A percentile compares a stretch with the other conserved stretches of the same genome.
phyloP scores from a whole-genome alignment of 257 asterid genomes.

The Jaltomata sinuosa region DNA sequence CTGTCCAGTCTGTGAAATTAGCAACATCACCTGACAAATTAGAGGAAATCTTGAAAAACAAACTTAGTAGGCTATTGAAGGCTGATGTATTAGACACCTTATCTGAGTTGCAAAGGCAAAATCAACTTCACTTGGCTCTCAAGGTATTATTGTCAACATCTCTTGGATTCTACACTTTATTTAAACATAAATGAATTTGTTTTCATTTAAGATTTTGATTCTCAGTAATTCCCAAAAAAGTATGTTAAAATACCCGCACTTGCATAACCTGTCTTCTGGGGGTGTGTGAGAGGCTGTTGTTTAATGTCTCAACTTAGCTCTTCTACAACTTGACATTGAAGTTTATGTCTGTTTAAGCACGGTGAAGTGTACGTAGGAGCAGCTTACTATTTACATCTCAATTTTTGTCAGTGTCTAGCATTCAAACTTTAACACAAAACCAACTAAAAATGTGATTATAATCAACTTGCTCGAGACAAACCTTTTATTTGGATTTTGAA shows the following conservation, averaged over 20 bases:
- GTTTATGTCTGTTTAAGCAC: background rate
- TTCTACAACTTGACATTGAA: background rate
- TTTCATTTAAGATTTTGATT: too few relatives aligned
- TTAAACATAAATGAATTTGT: too few relatives aligned
- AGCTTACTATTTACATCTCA: background rate
- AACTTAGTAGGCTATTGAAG: conserved; percentile 56
- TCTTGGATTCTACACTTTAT: too few relatives aligned
- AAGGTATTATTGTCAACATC: conserved; percentile 18
- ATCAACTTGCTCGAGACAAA: background rate
- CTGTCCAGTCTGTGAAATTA: conserved; percentile 62
- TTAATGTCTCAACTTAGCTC: background rate
- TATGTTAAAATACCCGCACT: too few relatives aligned
- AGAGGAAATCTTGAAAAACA: conserved; percentile 31
- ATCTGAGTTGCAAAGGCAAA: conserved; percentile 64
- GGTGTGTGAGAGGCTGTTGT: background rate
- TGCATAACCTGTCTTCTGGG: background rate
- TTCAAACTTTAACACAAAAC: background rate
- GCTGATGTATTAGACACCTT: conserved; percentile 55
- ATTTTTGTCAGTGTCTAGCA: background rate
- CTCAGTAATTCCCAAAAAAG: too few relatives aligned
- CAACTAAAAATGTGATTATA: background rate
- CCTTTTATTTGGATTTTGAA: background rate
- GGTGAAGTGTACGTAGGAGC: background rate
- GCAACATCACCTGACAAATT: conserved; percentile 39
- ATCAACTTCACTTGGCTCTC: conserved; percentile 47